Base-by-base conservation (phyloP, 257 asterid genomes). In the Scutellaria minor region DNA sequence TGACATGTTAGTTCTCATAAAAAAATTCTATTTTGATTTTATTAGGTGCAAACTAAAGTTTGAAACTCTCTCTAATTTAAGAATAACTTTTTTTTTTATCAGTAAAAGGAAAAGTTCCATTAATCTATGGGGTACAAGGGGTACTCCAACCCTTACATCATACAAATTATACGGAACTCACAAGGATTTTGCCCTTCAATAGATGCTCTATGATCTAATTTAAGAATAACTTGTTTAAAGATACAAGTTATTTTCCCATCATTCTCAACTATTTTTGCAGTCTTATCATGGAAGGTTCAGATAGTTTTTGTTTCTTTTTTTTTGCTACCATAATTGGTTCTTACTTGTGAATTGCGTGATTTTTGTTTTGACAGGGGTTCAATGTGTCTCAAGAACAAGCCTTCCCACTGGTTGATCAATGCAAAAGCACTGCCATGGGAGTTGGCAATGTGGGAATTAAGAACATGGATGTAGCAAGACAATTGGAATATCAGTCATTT, bases 301-400 rank as follows among this genome's bases (percentile, higher is more conserved):
- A 54, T 50, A 6, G 10, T 6, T 6, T 5, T 40, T 15, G 6
- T 27, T 27, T 47, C 47, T n/a, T n/a, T 18, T 24, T 6, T 22
- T 61, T 20, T 12, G 11, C 64, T 54, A 18, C 50, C 56, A 37
- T 51, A 58, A 42, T n/a, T 46, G 20, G 48, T 14, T 50, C n/a
- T n/a, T n/a, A n/a, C 62, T 31, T 54, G 13, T 18, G 5, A 60
- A 37, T 45, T 68, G 18, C 67, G 8, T 41, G 42, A 35, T 63
- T 77, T 54, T 66, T 40, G 56, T 47, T 74, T 69, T 78, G 60
- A 77, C 83, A 90, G 95, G 83, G 81, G 79, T 81, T 87, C 44
- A 64, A 77, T 78, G 67, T 83, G 67, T 46, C 82, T 77, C 95
- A 76, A 27, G 92, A 81, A 47, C 90, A 85, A 70, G 71, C 71